Evolutionary conservation across 2,329 filamentous ascomycete genomes (phyloP), one percentile per base, ranked within the genome.

Genomic region (Harringtonia aguacate): DNA sequence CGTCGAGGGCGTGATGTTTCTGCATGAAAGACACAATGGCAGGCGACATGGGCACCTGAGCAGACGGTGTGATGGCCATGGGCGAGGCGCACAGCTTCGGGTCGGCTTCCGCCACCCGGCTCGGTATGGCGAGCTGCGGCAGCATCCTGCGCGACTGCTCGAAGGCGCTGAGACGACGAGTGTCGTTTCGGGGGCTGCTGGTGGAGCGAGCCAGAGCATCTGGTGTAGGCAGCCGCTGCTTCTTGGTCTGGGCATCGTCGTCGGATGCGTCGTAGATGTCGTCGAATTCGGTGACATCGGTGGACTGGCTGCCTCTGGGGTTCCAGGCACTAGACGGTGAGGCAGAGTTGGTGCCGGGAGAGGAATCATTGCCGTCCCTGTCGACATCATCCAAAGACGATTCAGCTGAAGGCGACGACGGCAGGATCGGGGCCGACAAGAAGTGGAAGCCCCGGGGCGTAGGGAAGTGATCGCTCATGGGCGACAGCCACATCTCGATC

Each of bases 201-300:
- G 57, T 59, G 52, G 54, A 55, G 51, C 61, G 56, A 29, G n/a
- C 56, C 62, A 41, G 58, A 68, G 49, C 53, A 64, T 59, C 54
- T n/a, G n/a, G n/a, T n/a, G n/a, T n/a, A n/a, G n/a, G 64, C 59
- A 59, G 63, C 56, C 64, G 63, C 52, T 76, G 69, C 56, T 60
- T 60, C 53, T 4, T 20, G 36, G 42, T 18, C 3, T 10, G 13
- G 18, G 17, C 24, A n/a, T 94, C 87, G 44, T 87, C 79, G 52
- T 94, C 87, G 15, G 86, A 88, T 35, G 86, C 74, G 61, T 92
- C 85, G 61, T 95, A 95, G 39, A 95, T 67, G 55, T 94, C 86
- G 61, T 94, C 86, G 55, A 90, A 90, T 51, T 86, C 81, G 52
- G 77, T 85, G 50, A 73, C 72, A 53, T 78, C 76, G 52, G 81